Evolutionary conservation across 2,329 filamentous ascomycete species (phyloP), one percentile per base, ranked within the genome.

Genomic region (Elsinoe necatrix): DNA sequence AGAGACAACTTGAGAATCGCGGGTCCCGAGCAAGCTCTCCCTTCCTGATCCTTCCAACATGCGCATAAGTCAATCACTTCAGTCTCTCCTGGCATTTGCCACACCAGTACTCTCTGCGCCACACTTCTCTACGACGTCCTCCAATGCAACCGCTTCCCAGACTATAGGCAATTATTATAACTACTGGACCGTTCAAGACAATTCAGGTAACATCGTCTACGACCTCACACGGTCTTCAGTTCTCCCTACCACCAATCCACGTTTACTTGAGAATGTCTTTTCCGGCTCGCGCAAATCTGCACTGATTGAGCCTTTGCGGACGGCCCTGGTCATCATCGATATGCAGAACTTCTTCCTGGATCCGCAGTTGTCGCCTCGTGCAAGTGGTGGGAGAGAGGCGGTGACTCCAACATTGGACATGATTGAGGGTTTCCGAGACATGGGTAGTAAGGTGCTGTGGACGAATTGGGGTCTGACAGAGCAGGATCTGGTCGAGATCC

Each of bases 301-400:
- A 23, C 56, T 62, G 35, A 64, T 67, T 56, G 65, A 67, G 56
- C 61, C 64, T 4, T 61, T 48, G 42, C 61, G 65, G 5, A 59
- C 61, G 0, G 65, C 64, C 1, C 59, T 66, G 18, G 59, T 65
- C 35, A 66, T 66, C 54, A 63, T 67, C 23, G 65, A 67, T 57
- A 67, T 66, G 65, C 65, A 67, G 50, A 67, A 67, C 59, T 67
- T 63, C 61, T 67, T 66, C 58, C 62, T 67, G 14, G 64, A 68
- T 54, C 64, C 65, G 7, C 56, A 58, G 12, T 61, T 67, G 5
- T 63, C 62, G 1, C 66, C 64, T 1, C 45, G 48, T 21, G 66
- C 66, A 0, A 63, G 57, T 9, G 58, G 58, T 12, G 66, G 66
- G 11, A 35, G 48, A 16, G 48, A 16, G 12, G 31, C 48, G 11